Evolutionary conservation across 164 flowering plant species (phyloP), one percentile per base, ranked within the genome.

Genomic region (Euptelea pleiosperma): DNA sequence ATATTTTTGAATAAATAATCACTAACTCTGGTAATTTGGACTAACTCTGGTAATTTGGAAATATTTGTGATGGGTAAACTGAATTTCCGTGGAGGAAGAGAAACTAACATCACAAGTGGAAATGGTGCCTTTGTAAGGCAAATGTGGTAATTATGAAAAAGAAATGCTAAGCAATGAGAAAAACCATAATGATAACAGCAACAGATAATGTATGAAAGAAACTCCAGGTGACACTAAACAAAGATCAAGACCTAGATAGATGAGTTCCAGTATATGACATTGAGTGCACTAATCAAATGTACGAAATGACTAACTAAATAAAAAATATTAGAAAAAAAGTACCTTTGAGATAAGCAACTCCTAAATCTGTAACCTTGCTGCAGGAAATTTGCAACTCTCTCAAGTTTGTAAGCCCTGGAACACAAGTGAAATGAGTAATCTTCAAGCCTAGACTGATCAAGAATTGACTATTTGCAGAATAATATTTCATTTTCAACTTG

Each of bases 331-430:
- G 19, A 25, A 16, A 6, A 50, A 19, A 21, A 28, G 31, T 70
- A 88, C 96, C 91, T 81, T 69, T 80, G 47, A 88, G 67, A 66
- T 74, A 76, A 62, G 77, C 40, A 68, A 88, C 73, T 28, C 96
- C 96, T 36, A 49, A 11, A 73, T 88, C 89, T 6, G 91, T 81
- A 60, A 86, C 71, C 58, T 75, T 76, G 61, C 77, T 79, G 72
- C 78, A 76, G 7, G 92, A 80, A 48, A 88, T 57, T 65, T 84
- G 96, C 48, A 88, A 61, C 61, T 68, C 82, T 61, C 74, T 82
- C 79, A 88, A 69, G 75, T 65, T 88, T 41, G 71, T 57, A 41
- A 88, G 80, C 21, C 82, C 94, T 89, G 82, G 46, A 74, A 76
- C 16, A 49, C 8, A 37, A 44, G 14, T 31, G 45, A 37, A 39